phyloP scores from a whole-genome alignment of 495 filamentous ascomycete genomes.

The Podospora fimiseda region DNA sequence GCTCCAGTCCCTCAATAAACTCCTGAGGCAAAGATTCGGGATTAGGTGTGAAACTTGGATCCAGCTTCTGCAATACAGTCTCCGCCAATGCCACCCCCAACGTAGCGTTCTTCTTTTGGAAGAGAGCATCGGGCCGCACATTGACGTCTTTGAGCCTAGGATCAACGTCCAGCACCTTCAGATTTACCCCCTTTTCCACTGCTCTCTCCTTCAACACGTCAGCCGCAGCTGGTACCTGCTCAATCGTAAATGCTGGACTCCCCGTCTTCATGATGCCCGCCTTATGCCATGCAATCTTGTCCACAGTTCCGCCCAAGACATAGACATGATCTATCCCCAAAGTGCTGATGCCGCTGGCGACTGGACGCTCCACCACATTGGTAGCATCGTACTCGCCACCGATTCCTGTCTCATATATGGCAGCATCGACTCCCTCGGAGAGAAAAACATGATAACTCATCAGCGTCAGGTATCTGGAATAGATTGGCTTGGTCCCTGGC shows the following conservation, averaged over 20 bases:
- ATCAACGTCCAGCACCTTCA: conserved; percentile 36
- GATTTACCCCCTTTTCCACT: conserved; percentile 25
- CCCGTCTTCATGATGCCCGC: conserved; percentile 42
- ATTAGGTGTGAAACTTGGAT: neutral
- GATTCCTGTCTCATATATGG: conserved; percentile 45
- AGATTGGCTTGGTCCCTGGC: conserved; percentile 47
- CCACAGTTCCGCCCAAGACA: conserved; percentile 42
- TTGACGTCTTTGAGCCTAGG: conserved; percentile 1
- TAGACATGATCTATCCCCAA: conserved; percentile 46
- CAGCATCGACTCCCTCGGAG: conserved; percentile 32
- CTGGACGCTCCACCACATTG: conserved; percentile 38
- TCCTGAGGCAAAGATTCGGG: conserved; percentile 25
- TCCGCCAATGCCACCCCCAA: conserved; percentile 28
- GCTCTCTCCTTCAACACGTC: conserved; percentile 34
- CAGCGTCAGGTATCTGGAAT: conserved; percentile 50
- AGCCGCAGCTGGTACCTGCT: conserved; percentile 23
- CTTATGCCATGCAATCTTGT: conserved; percentile 51
- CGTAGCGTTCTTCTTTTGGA: conserved; percentile 41
- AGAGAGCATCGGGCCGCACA: conserved; percentile 31
- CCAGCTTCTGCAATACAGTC: conserved; percentile 9
- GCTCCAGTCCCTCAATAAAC: conserved; percentile 41
- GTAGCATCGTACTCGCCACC: conserved; percentile 49
- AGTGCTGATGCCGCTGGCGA: conserved; percentile 37
- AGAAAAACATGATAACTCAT: conserved; percentile 41
- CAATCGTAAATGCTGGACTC: conserved; percentile 33